These are phyloP conservation scores for Rhynchosporium secalis DNA, from an alignment of 2,329 filamentous ascomycete genomes.

Conservation along the genomic window DNA sequence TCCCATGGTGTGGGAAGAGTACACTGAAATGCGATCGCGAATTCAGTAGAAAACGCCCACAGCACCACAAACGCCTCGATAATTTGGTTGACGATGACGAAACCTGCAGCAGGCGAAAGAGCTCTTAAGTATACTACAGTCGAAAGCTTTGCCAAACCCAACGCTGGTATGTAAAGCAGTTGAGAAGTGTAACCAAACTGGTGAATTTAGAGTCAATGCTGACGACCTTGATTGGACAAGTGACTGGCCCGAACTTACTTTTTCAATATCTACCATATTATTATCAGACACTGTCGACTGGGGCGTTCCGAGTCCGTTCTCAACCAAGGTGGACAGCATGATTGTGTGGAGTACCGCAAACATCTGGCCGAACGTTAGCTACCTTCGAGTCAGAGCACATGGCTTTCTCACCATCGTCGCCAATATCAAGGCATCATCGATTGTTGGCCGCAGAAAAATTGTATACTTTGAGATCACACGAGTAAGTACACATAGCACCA, in stretches of 20 bases:
- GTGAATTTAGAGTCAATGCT: neutral
- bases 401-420: slow-evolving; percentile 21
- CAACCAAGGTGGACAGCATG: slow-evolving; percentile 18
- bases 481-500: slow-evolving; percentile 41
- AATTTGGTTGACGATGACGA: slow-evolving; percentile 24
- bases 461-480: slow-evolving; percentile 36
- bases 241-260: neutral
- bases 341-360: slow-evolving; percentile 11
- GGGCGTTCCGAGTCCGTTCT: slow-evolving; percentile 26
- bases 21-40: slow-evolving; percentile 36
- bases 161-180: slow-evolving; percentile 34
- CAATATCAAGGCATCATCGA: slow-evolving; percentile 26
- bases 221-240: neutral
- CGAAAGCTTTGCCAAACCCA: slow-evolving; percentile 36
- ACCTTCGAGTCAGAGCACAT: slow-evolving; percentile 14
- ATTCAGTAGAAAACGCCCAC: slow-evolving; percentile 31
- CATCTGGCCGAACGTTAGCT: slow-evolving; percentile 12
- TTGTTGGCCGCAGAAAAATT: slow-evolving; percentile 21
- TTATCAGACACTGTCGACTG: slow-evolving; percentile 20
- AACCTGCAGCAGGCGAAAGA: slow-evolving; percentile 24
- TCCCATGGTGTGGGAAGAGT: slow-evolving; percentile 34
- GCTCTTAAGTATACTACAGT: slow-evolving; percentile 32
- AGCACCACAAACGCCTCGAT: slow-evolving; percentile 24
- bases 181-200: slow-evolving; percentile 36
- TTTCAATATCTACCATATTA: slow-evolving; percentile 4